A percentile compares a stretch with the other conserved stretches of the same genome.
These are phyloP conservation scores for Byssothecium circinans DNA, from an alignment of 2,329 filamentous ascomycete genomes.

Conservation along the genomic window DNA sequence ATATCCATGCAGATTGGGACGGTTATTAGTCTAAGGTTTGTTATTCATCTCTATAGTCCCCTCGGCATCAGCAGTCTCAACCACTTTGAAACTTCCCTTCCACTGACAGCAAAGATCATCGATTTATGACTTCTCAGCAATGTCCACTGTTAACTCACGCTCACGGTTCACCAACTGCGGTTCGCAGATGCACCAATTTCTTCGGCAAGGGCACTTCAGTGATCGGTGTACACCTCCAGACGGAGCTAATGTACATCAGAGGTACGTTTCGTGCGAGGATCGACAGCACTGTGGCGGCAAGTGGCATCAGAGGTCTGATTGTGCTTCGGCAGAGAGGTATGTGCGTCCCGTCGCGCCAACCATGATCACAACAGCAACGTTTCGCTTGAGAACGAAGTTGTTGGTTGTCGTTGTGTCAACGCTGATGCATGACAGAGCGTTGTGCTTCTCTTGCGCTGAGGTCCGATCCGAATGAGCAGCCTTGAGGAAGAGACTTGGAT, in stretches of 20 bases:
- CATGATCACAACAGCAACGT: slow-evolving; percentile 7
- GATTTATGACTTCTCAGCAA: slow-evolving; percentile 1
- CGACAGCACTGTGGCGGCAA: slow-evolving; percentile 14
- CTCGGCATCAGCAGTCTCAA: not conserved
- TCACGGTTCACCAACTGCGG: not conserved
- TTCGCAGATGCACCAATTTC: slow-evolving; percentile 5
- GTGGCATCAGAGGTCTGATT: too few species aligned
- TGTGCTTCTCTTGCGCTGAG: slow-evolving; percentile 2
- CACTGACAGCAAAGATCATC: slow-evolving; percentile 5
- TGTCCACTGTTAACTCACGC: slow-evolving; percentile 4
- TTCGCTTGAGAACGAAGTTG: slow-evolving; percentile 4
- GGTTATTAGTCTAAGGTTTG: too few species aligned
- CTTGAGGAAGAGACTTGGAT: not conserved
- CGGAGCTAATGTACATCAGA: slow-evolving; percentile 11
- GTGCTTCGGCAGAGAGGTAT: slow-evolving; percentile 4
- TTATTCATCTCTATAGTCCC: too few species aligned
- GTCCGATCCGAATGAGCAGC: slow-evolving; percentile 1
- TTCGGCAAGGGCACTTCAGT: slow-evolving; percentile 13
- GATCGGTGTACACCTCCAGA: slow-evolving; percentile 10
- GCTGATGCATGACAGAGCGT: too few species aligned
- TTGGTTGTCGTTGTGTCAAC: not conserved
- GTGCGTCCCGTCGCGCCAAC: slow-evolving; percentile 12
- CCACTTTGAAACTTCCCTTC: slow-evolving; percentile 7
- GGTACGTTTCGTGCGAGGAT: slow-evolving; percentile 8
- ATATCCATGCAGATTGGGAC: too few species aligned